These are phyloP conservation scores for Lecanicillium sp. DNA, from an alignment of 2,329 filamentous ascomycete genomes.

Conservation along the genomic window DNA sequence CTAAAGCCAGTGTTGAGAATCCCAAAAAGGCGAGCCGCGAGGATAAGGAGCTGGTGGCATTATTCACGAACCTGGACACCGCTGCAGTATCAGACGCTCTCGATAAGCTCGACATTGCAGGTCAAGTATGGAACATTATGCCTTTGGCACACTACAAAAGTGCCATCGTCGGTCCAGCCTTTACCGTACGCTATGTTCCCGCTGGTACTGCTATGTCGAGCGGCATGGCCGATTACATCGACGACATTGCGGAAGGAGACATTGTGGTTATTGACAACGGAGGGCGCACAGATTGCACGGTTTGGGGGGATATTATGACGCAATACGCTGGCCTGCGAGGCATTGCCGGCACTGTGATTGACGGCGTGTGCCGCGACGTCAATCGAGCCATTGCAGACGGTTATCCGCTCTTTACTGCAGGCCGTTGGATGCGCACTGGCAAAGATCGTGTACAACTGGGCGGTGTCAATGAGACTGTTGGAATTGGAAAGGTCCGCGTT, in stretches of 20 bases:
- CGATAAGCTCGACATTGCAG: constrained; percentile 17
- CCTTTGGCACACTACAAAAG: constrained; percentile 23
- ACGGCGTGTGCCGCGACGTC: constrained; percentile 28
- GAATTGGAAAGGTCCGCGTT: constrained; percentile 24
- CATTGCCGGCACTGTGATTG: constrained; percentile 28
- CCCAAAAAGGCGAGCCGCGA: neutral
- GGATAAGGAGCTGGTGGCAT: constrained; percentile 14
- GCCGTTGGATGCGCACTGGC: constrained; percentile 29
- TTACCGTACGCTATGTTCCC: constrained; percentile 27
- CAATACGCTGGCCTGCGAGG: constrained; percentile 27
- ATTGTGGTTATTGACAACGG: constrained; percentile 29
- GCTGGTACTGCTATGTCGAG: constrained; percentile 17
- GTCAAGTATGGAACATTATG: constrained; percentile 18
- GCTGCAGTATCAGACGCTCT: constrained; percentile 17
- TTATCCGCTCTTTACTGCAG: constrained; percentile 26
- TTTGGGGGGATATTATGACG: constrained; percentile 32
- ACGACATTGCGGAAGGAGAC: constrained; percentile 26
- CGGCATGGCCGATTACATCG: constrained; percentile 28
- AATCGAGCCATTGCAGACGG: constrained; percentile 23
- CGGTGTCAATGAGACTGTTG: constrained; percentile 24
- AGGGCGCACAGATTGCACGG: constrained; percentile 28
- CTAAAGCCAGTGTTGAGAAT: neutral
- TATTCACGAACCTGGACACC: constrained; percentile 15
- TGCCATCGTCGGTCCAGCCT: constrained; percentile 26
- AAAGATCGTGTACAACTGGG: constrained; percentile 28